phyloP scores from a whole-genome alignment of 2,329 filamentous ascomycete species.

The Leptodontidium sp. region DNA sequence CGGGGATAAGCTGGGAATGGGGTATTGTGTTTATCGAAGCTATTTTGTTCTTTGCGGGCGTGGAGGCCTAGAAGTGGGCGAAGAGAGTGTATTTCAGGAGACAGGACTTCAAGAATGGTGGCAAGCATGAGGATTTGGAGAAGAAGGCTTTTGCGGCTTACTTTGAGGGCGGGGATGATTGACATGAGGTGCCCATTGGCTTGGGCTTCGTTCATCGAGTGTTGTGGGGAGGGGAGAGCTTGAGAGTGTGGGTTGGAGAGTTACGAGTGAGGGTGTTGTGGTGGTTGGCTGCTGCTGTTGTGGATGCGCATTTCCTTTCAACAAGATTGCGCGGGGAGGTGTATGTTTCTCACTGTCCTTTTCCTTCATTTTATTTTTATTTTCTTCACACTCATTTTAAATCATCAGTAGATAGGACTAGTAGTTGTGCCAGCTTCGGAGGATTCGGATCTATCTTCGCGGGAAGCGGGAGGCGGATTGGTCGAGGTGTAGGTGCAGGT shows the following conservation, averaged over 20 bases:
- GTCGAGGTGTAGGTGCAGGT: too few relatives aligned
- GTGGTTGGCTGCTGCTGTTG: not conserved
- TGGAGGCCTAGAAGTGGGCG: slow-evolving; percentile 72
- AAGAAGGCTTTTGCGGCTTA: slow-evolving; percentile 11
- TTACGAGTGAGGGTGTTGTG: not conserved
- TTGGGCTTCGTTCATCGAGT: not conserved
- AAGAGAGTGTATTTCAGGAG: slow-evolving; percentile 52
- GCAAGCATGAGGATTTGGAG: slow-evolving; percentile 7
- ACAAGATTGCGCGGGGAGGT: not conserved
- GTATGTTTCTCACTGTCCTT: not conserved
- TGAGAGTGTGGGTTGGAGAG: not conserved
- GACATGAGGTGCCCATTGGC: not conserved
- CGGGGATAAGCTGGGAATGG: slow-evolving; percentile 74
- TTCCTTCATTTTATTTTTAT: not conserved
- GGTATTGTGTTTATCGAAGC: slow-evolving; percentile 69
- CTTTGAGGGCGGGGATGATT: not conserved
- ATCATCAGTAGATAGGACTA: not conserved
- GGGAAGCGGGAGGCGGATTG: too few relatives aligned
- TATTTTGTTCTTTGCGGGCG: slow-evolving; percentile 67
- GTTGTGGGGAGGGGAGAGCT: not conserved
- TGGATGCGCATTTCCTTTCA: not conserved
- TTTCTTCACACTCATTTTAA: not conserved
- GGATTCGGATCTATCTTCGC: too few relatives aligned
- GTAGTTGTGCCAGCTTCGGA: not conserved
- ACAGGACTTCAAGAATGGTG: not conserved